These are phyloP conservation scores for Neonectria coccinea DNA, from an alignment of 2,329 filamentous ascomycete genomes.

Conservation along the genomic window DNA sequence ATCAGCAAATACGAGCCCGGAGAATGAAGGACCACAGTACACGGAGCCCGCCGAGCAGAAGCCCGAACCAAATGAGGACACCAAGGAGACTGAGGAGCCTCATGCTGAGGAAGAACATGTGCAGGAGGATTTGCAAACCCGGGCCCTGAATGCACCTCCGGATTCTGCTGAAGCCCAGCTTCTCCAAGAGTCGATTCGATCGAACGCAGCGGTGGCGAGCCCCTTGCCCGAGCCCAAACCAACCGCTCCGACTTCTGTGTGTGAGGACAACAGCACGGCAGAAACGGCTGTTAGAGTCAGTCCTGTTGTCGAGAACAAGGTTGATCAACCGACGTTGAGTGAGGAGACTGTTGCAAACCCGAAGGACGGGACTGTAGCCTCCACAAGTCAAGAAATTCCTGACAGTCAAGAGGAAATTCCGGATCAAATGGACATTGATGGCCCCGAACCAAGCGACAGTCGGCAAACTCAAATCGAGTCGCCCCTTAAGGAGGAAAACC, in stretches of 20 bases:
- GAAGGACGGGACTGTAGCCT: slow-evolving; percentile 14
- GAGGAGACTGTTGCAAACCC: slow-evolving; percentile 7
- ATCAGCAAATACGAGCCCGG: slow-evolving; percentile 80
- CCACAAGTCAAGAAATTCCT: slow-evolving; percentile 46
- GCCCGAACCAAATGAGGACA: slow-evolving; percentile 54
- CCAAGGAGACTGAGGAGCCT: slow-evolving; percentile 32
- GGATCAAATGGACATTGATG: slow-evolving; percentile 53
- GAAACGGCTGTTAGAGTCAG: slow-evolving; percentile 11
- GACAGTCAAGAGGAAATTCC: slow-evolving; percentile 51
- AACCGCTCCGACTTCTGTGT: not conserved
- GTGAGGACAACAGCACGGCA: slow-evolving; percentile 25
- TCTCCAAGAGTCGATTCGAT: slow-evolving; percentile 57
- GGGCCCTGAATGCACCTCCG: slow-evolving; percentile 38
- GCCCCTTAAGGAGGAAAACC: slow-evolving; percentile 16
- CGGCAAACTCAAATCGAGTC: slow-evolving; percentile 26
- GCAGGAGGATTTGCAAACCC: slow-evolving; percentile 38
- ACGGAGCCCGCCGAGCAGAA: slow-evolving; percentile 62
- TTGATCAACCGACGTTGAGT: slow-evolving; percentile 6
- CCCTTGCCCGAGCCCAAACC: slow-evolving; percentile 23
- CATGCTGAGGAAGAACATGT: slow-evolving; percentile 25
- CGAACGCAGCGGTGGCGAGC: slow-evolving; percentile 40
- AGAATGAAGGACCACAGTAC: slow-evolving; percentile 72
- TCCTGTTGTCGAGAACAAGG: slow-evolving; percentile 11
- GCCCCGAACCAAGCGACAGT: slow-evolving; percentile 37
- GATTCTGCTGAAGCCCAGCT: slow-evolving; percentile 58